A percentile compares a stretch with the other conserved stretches of the same genome.
These are phyloP conservation scores for Peronospora tabacina DNA, from an alignment of 352 stramenopile genomes.

Conservation along the genomic window DNA sequence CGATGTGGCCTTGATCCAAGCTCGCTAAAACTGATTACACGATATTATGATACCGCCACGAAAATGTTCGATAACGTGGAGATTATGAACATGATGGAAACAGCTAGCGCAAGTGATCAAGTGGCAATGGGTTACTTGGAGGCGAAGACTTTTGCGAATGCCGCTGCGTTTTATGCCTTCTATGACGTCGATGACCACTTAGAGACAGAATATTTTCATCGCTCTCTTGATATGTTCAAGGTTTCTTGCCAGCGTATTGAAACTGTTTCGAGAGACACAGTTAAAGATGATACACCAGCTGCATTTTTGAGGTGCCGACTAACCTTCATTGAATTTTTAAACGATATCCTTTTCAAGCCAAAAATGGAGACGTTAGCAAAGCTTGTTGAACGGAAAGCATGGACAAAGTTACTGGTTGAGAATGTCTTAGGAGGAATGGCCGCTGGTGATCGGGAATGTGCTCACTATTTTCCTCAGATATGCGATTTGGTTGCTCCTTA, in stretches of 20 bases:
- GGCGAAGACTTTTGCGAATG: conserved; percentile 55
- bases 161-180: conserved; percentile 55
- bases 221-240: conserved; percentile 57
- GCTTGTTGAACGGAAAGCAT: conserved; percentile 32
- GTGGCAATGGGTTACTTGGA: conserved; percentile 55
- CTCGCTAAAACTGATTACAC: conserved; percentile 38
- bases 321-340: conserved; percentile 66
- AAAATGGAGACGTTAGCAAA: conserved; percentile 30
- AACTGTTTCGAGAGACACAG: neutral
- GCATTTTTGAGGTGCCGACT: conserved; percentile 39
- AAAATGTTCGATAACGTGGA: conserved; percentile 82
- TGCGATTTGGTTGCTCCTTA: conserved; percentile 55
- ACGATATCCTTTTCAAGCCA: conserved; percentile 47
- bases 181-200: conserved; percentile 29
- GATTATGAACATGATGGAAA: conserved; percentile 61
- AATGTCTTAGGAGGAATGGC: conserved; percentile 65
- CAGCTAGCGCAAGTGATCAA: conserved; percentile 31
- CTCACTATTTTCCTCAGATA: conserved; percentile 69
- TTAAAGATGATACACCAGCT: neutral
- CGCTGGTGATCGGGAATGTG: conserved; percentile 49
- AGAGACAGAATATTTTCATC: conserved; percentile 48
- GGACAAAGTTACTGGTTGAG: conserved; percentile 42
- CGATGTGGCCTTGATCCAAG: conserved; percentile 14
- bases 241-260: conserved; percentile 28
- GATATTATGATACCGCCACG: conserved; percentile 67